A percentile compares a stretch with the other conserved stretches of the same genome.
phyloP scores from a whole-genome alignment of 352 stramenopile genomes.

The Pythium brachiatum region DNA sequence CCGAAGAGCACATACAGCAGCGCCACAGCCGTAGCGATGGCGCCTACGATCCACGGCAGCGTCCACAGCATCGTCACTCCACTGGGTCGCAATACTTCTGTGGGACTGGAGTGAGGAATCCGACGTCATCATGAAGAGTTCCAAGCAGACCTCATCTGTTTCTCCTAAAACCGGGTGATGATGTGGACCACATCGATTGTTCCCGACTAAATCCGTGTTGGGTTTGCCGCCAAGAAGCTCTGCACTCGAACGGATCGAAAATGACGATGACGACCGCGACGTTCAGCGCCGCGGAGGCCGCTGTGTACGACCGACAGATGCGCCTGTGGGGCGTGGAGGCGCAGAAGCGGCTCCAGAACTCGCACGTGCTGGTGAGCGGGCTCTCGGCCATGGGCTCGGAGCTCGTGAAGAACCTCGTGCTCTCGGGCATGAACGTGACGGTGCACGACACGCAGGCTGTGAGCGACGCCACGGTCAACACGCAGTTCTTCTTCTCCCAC shows the following conservation, averaged over 20 bases:
- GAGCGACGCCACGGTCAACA: conserved; percentile 39
- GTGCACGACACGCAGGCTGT: conserved; percentile 84
- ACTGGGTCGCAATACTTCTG: neutral
- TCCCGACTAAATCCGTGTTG: conserved; percentile 6
- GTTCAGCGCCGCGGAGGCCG: conserved; percentile 85
- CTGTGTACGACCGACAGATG: conserved; percentile 99
- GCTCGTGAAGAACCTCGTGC: conserved; percentile 97
- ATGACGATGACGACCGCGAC: conserved; percentile 27
- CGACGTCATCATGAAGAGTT: conserved; percentile 11
- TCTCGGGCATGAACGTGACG: conserved; percentile 93
- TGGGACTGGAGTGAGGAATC: neutral
- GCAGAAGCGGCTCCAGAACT: conserved; percentile 90
- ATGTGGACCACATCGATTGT: conserved; percentile 8
- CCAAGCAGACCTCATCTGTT: neutral
- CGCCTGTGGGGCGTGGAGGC: conserved; percentile 98
- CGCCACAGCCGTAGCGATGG: conserved; percentile 25
- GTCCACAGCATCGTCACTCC: conserved; percentile 25
- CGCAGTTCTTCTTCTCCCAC: conserved; percentile 86
- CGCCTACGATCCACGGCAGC: conserved; percentile 19
- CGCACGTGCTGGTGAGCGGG: conserved; percentile 87
- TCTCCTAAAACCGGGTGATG: conserved; percentile 6
- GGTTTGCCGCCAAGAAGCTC: conserved; percentile 1
- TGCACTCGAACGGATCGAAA: neutral
- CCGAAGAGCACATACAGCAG: conserved; percentile 45
- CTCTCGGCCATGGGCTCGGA: conserved; percentile 86